Conservation (phyloP, 768 basidiomycete genomes). For the Xanthoconium stramineum region DNA sequence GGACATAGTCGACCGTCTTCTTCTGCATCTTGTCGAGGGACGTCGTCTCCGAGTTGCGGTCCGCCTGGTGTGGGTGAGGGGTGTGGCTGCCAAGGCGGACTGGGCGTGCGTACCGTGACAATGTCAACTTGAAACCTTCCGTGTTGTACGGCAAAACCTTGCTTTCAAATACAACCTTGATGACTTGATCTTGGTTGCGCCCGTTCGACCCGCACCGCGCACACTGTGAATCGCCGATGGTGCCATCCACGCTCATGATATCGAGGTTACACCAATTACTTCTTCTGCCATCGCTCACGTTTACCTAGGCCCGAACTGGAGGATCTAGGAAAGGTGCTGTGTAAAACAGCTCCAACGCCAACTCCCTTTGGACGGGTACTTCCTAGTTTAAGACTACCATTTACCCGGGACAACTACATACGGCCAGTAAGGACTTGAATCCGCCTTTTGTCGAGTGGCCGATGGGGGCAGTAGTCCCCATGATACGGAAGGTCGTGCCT, state of each 20-base stretch:
- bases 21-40: conserved; percentile 19
- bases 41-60: conserved; percentile 11
- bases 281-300: no score
- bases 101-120: conserved; percentile 46
- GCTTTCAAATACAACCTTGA: neutral
- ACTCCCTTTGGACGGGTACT: no score
- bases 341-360: no score
- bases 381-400: neutral
- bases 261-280: no score
- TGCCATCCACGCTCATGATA: neutral
- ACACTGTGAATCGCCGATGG: neutral
- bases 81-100: neutral
- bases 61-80: conserved; percentile 19
- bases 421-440: neutral
- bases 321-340: neutral
- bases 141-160: neutral
- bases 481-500: neutral
- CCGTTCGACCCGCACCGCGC: no score
- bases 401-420: neutral
- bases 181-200: neutral
- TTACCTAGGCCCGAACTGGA: no score
- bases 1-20: conserved; percentile 21
- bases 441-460: neutral
- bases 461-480: neutral
- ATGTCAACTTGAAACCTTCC: conserved; percentile 1